A percentile compares a stretch with the other conserved stretches of the same genome.
phyloP scores from a whole-genome alignment of 768 basidiomycete species.

The Coprinellus aureogranulatus region DNA sequence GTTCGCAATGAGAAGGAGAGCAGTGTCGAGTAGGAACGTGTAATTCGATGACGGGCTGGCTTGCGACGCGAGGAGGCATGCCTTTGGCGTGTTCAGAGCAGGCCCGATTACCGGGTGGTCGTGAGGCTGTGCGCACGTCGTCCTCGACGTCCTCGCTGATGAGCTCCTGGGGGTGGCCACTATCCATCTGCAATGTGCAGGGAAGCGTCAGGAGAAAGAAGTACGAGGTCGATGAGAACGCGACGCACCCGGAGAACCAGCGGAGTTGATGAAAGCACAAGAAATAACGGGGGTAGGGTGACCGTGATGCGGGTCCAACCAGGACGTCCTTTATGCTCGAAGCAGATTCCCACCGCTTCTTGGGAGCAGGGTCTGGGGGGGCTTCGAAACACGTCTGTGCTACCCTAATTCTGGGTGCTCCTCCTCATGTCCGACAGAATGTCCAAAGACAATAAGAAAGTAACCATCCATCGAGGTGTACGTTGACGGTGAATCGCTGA shows the following conservation, averaged over 20 bases:
- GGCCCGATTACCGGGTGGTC: conserved; percentile 8
- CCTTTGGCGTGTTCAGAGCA: conserved; percentile 36
- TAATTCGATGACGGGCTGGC: conserved; percentile 51
- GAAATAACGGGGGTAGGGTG: conserved; percentile 26
- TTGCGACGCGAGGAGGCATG: conserved; percentile 53
- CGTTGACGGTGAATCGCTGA: conserved; percentile 7
- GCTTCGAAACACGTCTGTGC: conserved; percentile 25
- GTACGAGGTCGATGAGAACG: conserved; percentile 16
- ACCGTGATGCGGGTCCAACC: conserved; percentile 19
- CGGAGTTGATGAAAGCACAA: conserved; percentile 20
- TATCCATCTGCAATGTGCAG: conserved; percentile 27
- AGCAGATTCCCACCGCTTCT: conserved; percentile 30
- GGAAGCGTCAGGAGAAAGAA: conserved; percentile 17
- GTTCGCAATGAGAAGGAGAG: conserved; percentile 45
- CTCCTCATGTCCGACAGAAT: conserved; percentile 34
- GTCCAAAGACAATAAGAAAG: conserved; percentile 32
- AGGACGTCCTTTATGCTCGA: conserved; percentile 35
- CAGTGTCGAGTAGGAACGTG: conserved; percentile 64
- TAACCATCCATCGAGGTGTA: conserved; percentile 7
- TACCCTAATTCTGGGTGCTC: conserved; percentile 30
- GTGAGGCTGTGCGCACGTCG: conserved; percentile 25
- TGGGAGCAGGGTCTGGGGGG: conserved; percentile 20
- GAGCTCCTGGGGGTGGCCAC: conserved; percentile 27
- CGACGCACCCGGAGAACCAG: conserved; percentile 14
- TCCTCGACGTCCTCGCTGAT: conserved; percentile 26